These are phyloP conservation scores for Yamadazyma kanchanaburiensis DNA, from an alignment of 1,139 yeast species.

Conservation along the genomic window DNA sequence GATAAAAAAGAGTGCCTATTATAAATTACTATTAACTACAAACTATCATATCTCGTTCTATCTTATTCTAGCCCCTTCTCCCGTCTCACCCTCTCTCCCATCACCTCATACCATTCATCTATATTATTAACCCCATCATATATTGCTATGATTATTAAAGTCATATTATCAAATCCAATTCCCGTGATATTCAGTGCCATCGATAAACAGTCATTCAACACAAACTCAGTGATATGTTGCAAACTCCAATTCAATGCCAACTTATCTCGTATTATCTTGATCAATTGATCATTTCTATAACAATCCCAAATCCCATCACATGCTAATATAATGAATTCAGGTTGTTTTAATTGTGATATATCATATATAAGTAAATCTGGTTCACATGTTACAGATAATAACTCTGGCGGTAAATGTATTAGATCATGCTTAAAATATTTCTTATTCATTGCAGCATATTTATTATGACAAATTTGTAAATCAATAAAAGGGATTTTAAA, in stretches of 20 bases:
- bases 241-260: slow-evolving; percentile 55
- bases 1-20: no score
- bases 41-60: no score
- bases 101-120: slow-evolving; percentile 56
- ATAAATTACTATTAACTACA: no score
- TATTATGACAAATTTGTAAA: slow-evolving; percentile 27
- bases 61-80: slow-evolving; percentile 44
- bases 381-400: slow-evolving; percentile 60
- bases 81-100: slow-evolving; percentile 46
- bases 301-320: slow-evolving; percentile 87
- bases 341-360: slow-evolving; percentile 29
- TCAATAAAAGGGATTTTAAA: slow-evolving; percentile 51
- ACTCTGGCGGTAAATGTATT: slow-evolving; percentile 37
- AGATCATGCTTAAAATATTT: slow-evolving; percentile 18
- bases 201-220: slow-evolving; percentile 64
- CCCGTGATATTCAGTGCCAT: slow-evolving; percentile 75
- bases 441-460: slow-evolving; percentile 21
- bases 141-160: slow-evolving; percentile 60
- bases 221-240: slow-evolving; percentile 54
- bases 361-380: slow-evolving; percentile 65
- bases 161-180: slow-evolving; percentile 80
- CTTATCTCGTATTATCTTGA: slow-evolving; percentile 54
- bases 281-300: slow-evolving; percentile 55
- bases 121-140: slow-evolving; percentile 42
- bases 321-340: slow-evolving; percentile 66